phyloP scores from a whole-genome alignment of 805 yeast species.

The Ogataea haglerorum region DNA sequence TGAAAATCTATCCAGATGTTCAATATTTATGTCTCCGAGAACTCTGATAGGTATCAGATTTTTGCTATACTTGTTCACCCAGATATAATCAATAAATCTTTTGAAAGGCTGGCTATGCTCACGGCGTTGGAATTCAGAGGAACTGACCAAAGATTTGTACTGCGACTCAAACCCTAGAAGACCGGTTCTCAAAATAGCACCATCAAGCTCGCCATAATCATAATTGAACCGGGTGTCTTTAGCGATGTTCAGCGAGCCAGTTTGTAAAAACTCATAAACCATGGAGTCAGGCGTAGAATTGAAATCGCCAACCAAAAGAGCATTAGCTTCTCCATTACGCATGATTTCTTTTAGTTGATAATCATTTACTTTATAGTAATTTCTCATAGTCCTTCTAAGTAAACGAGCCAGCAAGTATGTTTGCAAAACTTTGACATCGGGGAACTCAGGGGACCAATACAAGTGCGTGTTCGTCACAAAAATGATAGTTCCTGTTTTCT shows the following conservation, averaged over 20 bases:
- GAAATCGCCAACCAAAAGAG: slow-evolving; percentile 54
- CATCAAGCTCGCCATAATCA: slow-evolving; percentile 20
- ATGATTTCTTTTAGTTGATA: slow-evolving; percentile 13
- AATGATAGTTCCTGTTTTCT: slow-evolving; percentile 35
- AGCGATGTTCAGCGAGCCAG: slow-evolving; percentile 24
- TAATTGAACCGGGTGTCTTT: slow-evolving; percentile 20
- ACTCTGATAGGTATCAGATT: slow-evolving; percentile 41
- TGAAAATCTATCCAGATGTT: slow-evolving; percentile 29
- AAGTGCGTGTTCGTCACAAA: slow-evolving; percentile 58
- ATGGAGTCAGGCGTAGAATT: slow-evolving; percentile 50
- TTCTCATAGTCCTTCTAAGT: slow-evolving; percentile 28
- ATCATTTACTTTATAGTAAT: slow-evolving; percentile 14
- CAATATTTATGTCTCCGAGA: slow-evolving; percentile 47
- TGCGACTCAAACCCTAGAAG: slow-evolving; percentile 28
- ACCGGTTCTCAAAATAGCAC: slow-evolving; percentile 10
- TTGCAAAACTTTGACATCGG: slow-evolving; percentile 54
- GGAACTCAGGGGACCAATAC: slow-evolving; percentile 52
- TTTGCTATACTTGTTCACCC: slow-evolving; percentile 40
- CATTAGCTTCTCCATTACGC: slow-evolving; percentile 29
- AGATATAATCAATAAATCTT: slow-evolving; percentile 56
- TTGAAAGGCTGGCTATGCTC: slow-evolving; percentile 49
- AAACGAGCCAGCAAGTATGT: slow-evolving; percentile 42
- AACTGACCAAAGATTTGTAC: slow-evolving; percentile 25
- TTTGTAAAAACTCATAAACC: slow-evolving; percentile 43
- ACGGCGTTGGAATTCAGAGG: slow-evolving; percentile 30